phyloP scores from a whole-genome alignment of 495 filamentous ascomycete genomes.

The Penicillium fimorum region DNA sequence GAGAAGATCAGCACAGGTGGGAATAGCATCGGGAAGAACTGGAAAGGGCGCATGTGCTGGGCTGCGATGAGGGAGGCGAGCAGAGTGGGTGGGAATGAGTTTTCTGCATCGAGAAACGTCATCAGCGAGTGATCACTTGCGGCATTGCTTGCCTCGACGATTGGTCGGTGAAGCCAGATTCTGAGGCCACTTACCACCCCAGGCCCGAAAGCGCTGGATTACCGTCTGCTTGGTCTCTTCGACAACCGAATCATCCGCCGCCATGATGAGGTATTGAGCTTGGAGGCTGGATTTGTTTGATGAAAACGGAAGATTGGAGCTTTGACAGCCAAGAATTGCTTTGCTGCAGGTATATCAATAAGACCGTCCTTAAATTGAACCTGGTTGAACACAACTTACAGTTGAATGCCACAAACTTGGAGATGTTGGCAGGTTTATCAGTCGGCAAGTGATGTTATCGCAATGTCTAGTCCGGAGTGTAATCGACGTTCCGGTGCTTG shows the following conservation, averaged over 20 bases:
- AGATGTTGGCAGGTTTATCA: background rate
- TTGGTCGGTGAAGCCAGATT: background rate
- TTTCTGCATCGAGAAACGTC: conserved; percentile 53
- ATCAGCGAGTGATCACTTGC: conserved; percentile 5
- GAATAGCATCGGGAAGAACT: conserved; percentile 74
- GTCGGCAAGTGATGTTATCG: conserved; percentile 18
- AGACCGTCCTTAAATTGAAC: background rate
- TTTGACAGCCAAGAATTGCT: background rate
- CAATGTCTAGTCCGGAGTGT: background rate
- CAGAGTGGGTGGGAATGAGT: conserved; percentile 71
- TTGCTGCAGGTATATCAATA: conserved; percentile 2
- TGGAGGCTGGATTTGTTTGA: conserved; percentile 1
- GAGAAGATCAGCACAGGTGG: conserved; percentile 81
- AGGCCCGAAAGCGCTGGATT: conserved; percentile 54
- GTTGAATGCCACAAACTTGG: background rate
- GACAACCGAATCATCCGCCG: conserved; percentile 32
- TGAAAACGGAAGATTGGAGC: conserved; percentile 3
- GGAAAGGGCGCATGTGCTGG: conserved; percentile 73
- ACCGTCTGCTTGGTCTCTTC: conserved; percentile 49
- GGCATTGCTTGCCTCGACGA: background rate
- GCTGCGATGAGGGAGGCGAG: conserved; percentile 78
- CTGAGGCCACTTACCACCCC: conserved; percentile 64
- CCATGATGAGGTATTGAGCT: conserved; percentile 17
- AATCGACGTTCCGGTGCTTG: conserved; percentile 25
- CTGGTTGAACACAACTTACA: background rate